Evolutionary conservation across 441 rosid species (phyloP).

Genomic region (Biscutella laevigata): DNA sequence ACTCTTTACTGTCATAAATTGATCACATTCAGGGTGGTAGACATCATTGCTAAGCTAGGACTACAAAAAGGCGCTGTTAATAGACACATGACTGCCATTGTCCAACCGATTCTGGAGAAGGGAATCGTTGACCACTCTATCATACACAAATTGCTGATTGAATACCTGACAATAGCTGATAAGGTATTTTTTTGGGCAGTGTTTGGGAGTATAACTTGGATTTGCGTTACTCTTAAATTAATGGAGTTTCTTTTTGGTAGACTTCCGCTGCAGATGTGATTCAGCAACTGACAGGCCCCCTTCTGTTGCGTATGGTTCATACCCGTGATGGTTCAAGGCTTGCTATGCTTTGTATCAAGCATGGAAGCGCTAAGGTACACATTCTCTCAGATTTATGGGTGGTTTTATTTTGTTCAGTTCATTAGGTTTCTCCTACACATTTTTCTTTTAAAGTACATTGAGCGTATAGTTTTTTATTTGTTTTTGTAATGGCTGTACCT

Average conservation of each 20-base stretch:
- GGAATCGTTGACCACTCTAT: constrained; percentile 87
- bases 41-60: constrained; percentile 62
- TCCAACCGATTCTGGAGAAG: constrained; percentile 92
- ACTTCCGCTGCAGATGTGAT: constrained; percentile 69
- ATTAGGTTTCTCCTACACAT: too few relatives aligned
- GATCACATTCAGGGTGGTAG: constrained; percentile 53
- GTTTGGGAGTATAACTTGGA: neutral
- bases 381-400: too few relatives aligned
- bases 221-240: constrained; percentile 19
- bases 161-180: constrained; percentile 72
- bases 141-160: constrained; percentile 64
- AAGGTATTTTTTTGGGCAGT: constrained; percentile 39
- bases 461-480: too few relatives aligned
- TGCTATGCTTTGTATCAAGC: constrained; percentile 75
- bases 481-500: neutral
- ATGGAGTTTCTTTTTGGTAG: constrained; percentile 31
- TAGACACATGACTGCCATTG: constrained; percentile 61
- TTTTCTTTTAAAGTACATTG: neutral
- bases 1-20: neutral
- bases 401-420: too few relatives aligned
- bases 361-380: constrained; percentile 87
- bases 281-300: constrained; percentile 71
- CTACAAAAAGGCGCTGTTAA: constrained; percentile 56
- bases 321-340: constrained; percentile 88
- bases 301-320: constrained; percentile 86